Evolutionary conservation across 1,284 basidiomycete genomes (phyloP).

Genomic region (Leccinum glutinopallens): DNA sequence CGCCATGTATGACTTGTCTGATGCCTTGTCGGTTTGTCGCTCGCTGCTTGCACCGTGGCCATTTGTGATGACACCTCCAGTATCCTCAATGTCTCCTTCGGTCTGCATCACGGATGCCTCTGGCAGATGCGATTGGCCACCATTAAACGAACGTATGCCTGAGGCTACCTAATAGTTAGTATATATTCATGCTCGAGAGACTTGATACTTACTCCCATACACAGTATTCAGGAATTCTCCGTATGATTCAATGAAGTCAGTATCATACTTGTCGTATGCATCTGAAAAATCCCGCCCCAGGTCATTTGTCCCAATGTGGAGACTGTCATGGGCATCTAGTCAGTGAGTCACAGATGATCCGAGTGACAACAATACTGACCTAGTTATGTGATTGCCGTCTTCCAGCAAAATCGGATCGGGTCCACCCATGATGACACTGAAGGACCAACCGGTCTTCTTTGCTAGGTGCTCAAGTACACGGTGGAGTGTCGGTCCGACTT

Average conservation of each 20-base stretch:
- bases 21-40: neutral
- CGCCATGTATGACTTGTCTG: neutral
- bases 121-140: neutral
- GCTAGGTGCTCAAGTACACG: neutral
- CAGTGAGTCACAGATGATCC: neutral
- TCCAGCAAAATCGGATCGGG: conserved; percentile 3
- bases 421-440: conserved; percentile 1
- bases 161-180: neutral
- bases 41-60: neutral
- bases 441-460: conserved; percentile 3
- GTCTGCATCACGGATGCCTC: neutral
- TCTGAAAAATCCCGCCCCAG: neutral
- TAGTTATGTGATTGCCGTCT: conserved; percentile 4
- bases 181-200: neutral
- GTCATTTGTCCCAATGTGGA: neutral
- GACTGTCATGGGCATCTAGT: neutral
- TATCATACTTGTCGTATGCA: neutral
- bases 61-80: neutral
- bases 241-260: neutral
- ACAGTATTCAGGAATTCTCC: conserved; percentile 1
- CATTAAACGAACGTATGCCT: neutral
- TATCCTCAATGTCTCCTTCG: neutral
- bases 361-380: neutral
- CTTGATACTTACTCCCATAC: neutral
- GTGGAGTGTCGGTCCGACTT: neutral